phyloP scores from a whole-genome alignment of 495 filamentous ascomycete genomes.

The Aspergillus saccharolyticus region DNA sequence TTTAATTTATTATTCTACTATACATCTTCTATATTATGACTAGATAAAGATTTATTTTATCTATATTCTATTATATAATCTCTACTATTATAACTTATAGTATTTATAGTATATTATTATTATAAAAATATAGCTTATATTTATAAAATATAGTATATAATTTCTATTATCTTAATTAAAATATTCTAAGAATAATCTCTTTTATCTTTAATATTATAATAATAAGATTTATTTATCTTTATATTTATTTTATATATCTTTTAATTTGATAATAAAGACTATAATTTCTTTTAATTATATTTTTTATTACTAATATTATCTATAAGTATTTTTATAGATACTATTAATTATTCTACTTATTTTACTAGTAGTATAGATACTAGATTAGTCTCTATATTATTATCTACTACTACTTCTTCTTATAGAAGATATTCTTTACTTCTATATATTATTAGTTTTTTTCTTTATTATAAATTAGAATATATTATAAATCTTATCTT shows the following conservation, averaged over 20 bases:
- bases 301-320: background rate
- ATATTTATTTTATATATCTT: background rate
- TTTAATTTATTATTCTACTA: background rate
- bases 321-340: background rate
- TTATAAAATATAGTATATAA: background rate
- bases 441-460: background rate
- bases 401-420: background rate
- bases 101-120: background rate
- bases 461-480: background rate
- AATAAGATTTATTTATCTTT: background rate
- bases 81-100: background rate
- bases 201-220: background rate
- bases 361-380: background rate
- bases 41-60: background rate
- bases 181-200: background rate
- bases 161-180: background rate
- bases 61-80: background rate
- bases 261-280: background rate
- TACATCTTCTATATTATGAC: background rate
- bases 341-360: background rate
- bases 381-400: background rate
- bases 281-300: background rate
- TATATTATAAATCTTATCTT: background rate
- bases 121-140: background rate
- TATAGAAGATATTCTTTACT: background rate